Evolutionary conservation across 192 early-diverging fungal species (phyloP), one percentile per base, ranked within the genome.

Genomic region (Chytriomyces sp.): DNA sequence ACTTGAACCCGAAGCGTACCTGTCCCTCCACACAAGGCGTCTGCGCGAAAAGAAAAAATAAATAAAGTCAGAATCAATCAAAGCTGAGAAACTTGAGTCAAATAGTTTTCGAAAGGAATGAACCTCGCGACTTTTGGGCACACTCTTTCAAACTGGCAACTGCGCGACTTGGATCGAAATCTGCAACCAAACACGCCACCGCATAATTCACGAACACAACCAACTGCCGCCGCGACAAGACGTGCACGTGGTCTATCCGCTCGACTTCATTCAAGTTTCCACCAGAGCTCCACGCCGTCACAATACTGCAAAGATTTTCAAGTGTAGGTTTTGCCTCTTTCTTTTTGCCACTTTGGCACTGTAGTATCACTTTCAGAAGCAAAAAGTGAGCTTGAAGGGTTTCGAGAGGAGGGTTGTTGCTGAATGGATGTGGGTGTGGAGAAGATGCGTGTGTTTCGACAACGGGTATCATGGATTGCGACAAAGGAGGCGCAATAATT

Each of bases 121-220:
- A 71, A 26, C 23, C 24, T 71, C 26, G 9, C n/a, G 7, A 35
- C 35, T 35, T 35, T 35, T 35, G 35, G 35, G 35, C 35, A 13
- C 71, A 35, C 6, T 44, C 7, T 28, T 73, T 73, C 44, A 75
- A 53, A 53, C 50, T 48, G 23, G 23, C 44, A 8, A 75, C 11
- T 9, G 73, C 61, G 5, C 47, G 26, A 1, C 7, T 7, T 46
- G 61, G 24, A 7, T 75, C 73, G 9, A 16, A 50, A 50, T 75
- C 73, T 10, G 44, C 16, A 8, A 75, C 9, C 8, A 75, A 20
- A n/a, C 23, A 10, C 23, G 18, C 73, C n/a, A 35, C 73, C 11
- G 60, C 35, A 16, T 65, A 50, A 46, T 48, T 50, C 16, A 65
- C 46, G 11, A 75, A 49, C 11, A 47, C 47, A 13, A n/a, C 69